Base-by-base conservation (phyloP, 2,329 filamentous ascomycete genomes). In the Aaosphaeria arxii region DNA sequence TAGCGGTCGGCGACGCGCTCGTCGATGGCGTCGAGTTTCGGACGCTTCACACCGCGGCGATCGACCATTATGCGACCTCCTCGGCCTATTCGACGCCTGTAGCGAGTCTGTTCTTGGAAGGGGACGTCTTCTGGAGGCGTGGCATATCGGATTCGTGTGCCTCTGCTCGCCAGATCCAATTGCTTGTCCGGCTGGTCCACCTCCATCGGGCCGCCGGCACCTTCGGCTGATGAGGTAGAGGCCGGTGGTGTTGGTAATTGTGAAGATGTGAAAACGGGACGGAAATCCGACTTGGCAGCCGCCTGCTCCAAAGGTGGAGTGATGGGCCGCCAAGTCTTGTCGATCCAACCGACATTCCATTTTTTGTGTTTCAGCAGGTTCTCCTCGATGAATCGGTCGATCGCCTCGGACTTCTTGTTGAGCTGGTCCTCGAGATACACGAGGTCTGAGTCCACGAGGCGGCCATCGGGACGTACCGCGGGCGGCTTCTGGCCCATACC, bases 301-400 rank as follows among this genome's bases (percentile, higher is more conserved):
- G 62, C 52, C 43, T 63, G 63, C 46, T 89, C 86, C 62, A 83
- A 78, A 40, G 89, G 83, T 24, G 91, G 91, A 44, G 88, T 89
- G 56, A 97, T 81, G 44, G 92, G 91, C 56, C 86, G 85, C 74
- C 86, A 85, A 52, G 92, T 96, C 66, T 91, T 80, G 74, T 97
- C 91, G 61, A 95, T 82, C 75, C 89, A 91, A 64, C 89, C 87
- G 60, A 88, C 81, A 72, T 96, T 96, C 91, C 92, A 96, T 67
- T 88, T 85, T 59, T 87, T 84, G 73, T 96, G 92, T 71, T 94
- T 92, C 61, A 87, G 81, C 46, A 95, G 85, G 71, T 95, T 92
- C 59, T 84, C 84, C 69, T 95, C 89, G 67, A 97, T 89, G 63
- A 95, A 90, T 55, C 80, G 79, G 53, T 87, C 81, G 57, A 96